phyloP scores from a whole-genome alignment of 257 asterid genomes.

The Plectranthus barbatus region DNA sequence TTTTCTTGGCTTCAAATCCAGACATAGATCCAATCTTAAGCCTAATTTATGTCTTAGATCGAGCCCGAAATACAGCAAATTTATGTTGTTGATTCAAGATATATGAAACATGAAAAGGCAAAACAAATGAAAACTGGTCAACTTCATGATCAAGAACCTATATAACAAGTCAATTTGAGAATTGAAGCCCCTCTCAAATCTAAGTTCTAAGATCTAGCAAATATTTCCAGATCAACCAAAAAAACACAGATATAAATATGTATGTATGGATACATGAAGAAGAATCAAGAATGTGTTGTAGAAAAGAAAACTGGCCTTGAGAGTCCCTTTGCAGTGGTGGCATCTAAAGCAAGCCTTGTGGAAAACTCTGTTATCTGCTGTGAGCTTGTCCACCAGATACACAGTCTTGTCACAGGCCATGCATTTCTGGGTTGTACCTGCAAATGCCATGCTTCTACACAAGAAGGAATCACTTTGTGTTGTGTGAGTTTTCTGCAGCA shows the following conservation, averaged over 20 bases:
- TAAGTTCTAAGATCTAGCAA: conserved; percentile 8
- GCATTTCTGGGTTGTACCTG: conserved; percentile 97
- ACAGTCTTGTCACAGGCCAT: conserved; percentile 95
- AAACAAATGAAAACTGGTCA: not conserved
- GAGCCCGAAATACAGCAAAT: not conserved
- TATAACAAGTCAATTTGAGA: not conserved
- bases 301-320: conserved; percentile 42
- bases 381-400: conserved; percentile 77
- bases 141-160: not conserved
- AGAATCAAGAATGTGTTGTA: not conserved
- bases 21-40: not conserved
- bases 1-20: not conserved
- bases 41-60: not conserved
- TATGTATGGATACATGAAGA: too few species aligned
- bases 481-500: not conserved
- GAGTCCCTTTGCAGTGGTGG: conserved; percentile 96
- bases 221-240: conserved; percentile 11
- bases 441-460: conserved; percentile 65
- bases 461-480: not conserved
- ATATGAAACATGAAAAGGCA: not conserved
- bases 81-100: not conserved
- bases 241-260: not conserved
- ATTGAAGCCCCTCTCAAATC: not conserved
- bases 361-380: conserved; percentile 82
- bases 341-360: conserved; percentile 97